A percentile compares a stretch with the other conserved stretches of the same genome.
Conservation (phyloP, 495 filamentous ascomycete genomes). For the Tuber indicum region DNA sequence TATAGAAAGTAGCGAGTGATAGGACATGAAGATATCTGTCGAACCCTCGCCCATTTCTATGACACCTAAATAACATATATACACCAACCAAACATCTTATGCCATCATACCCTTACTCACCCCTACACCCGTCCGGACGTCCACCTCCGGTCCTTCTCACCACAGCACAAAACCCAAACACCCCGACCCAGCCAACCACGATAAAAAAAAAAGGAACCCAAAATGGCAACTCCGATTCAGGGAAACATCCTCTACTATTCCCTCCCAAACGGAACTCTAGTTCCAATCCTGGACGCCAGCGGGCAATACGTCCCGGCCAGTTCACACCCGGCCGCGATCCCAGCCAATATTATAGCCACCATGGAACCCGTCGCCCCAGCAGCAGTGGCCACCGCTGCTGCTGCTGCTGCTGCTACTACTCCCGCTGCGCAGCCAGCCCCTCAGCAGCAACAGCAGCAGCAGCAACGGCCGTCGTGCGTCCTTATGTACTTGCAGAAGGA, state of each 20-base stretch:
- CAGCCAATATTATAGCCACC: not conserved
- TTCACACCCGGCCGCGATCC: not conserved
- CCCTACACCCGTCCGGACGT: too few relatives aligned
- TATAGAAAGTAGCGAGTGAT: too few relatives aligned
- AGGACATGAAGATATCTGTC: too few relatives aligned
- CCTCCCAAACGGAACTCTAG: not conserved
- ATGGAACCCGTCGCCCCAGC: not conserved
- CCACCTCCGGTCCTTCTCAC: too few relatives aligned
- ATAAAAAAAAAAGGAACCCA: too few relatives aligned
- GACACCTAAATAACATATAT: too few relatives aligned
- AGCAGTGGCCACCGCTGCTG: not conserved
- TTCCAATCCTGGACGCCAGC: not conserved
- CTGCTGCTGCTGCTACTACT: not conserved
- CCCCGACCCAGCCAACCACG: not conserved
- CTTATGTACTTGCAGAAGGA: not conserved
- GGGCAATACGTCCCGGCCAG: not conserved
- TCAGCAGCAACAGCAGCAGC: not conserved
- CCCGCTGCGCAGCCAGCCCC: not conserved
- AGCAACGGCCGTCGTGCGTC: not conserved
- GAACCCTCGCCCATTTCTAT: too few relatives aligned
- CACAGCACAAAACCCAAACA: not conserved
- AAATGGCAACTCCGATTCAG: not conserved
- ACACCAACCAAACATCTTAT: too few relatives aligned
- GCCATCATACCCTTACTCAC: too few relatives aligned
- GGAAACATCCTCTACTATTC: not conserved